phyloP scores from a whole-genome alignment of 164 flowering plant species.

The Stephania cephalantha region DNA sequence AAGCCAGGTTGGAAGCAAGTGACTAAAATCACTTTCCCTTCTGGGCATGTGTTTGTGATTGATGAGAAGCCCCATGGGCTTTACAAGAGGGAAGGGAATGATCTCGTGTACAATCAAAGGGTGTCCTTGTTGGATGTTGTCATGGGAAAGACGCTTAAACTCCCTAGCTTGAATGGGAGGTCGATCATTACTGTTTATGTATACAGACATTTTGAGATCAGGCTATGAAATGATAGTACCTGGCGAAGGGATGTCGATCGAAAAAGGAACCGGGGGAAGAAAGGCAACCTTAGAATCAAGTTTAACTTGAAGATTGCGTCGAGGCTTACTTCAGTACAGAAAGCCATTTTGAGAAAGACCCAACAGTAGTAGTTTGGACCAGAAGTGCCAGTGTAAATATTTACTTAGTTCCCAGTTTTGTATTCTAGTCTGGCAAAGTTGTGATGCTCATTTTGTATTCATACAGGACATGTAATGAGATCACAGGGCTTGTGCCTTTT shows the following conservation, averaged over 20 bases:
- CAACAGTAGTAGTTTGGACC: not conserved
- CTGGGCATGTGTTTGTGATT: constrained; percentile 68
- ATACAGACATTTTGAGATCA: constrained; percentile 63
- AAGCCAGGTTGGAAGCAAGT: constrained; percentile 99
- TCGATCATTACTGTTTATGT: constrained; percentile 27
- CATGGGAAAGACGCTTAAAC: constrained; percentile 62
- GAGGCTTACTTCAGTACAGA: constrained; percentile 69
- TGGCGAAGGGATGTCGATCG: constrained; percentile 91
- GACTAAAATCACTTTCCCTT: constrained; percentile 88
- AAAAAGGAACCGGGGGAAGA: constrained; percentile 69
- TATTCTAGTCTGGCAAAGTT: not conserved
- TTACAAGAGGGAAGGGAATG: constrained; percentile 80
- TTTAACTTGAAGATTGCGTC: constrained; percentile 77
- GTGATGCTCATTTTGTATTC: too few relatives aligned
- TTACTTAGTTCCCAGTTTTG: not conserved
- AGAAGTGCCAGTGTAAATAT: constrained; percentile 27
- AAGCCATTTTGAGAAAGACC: constrained; percentile 54
- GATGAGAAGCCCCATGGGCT: constrained; percentile 84
- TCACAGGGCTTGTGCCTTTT: too few relatives aligned
- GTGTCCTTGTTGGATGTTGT: constrained; percentile 74
- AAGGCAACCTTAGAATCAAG: constrained; percentile 68
- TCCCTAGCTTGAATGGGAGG: constrained; percentile 70
- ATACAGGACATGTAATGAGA: too few relatives aligned
- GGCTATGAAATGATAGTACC: constrained; percentile 62
- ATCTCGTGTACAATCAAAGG: constrained; percentile 53